Base-by-base conservation (phyloP, 2,329 filamentous ascomycete genomes). In the Phoma sp. region DNA sequence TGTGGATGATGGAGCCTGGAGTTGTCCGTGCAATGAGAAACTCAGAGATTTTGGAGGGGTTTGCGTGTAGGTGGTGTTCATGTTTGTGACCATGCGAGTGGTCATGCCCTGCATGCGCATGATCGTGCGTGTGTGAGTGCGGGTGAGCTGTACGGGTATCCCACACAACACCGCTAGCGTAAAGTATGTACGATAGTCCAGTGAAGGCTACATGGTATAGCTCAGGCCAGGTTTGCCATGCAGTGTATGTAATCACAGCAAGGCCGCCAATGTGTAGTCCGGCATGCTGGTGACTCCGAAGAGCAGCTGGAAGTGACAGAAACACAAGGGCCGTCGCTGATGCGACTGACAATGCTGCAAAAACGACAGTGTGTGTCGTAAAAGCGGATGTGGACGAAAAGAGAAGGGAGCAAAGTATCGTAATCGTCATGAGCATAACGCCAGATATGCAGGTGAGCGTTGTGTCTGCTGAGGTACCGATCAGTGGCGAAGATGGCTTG, bases 1-100 rank as follows among this genome's bases (percentile, higher is more conserved):
- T 89, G 70, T 97, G 87, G 14, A 97, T 68, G 30, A 98, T 81
- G 0, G 93, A 93, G 71, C 88, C 91, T 24, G 81, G 80, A 43
- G 88, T 83, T 9, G 87, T 88, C 49, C 84, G 82, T 0, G 82
- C 82, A n/a, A 98, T 80, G 3, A 98, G 73, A 50, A 88, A 83
- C 11, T 82, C 84, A 0, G 93, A 96, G 35, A 96, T 80, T 41
- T 77, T 80, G 0, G 91, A 96, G 36, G 85, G 81, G 41, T 82
- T 76, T 9, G 75, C 75, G 52, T 79, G 76, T 4, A 75, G 64
- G 51, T 74, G 73, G 47, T 73, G 69, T 22, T 70, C 68, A 35
- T 68, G 65, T 22, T 63, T 47, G 40, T 68, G 64, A 37, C 64
- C 58, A 44, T 69, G 67, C 30, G 62, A 42, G 47, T 74, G 70